Base-by-base conservation (phyloP, 2,329 filamentous ascomycete species). In the Colletotrichum cereale region DNA sequence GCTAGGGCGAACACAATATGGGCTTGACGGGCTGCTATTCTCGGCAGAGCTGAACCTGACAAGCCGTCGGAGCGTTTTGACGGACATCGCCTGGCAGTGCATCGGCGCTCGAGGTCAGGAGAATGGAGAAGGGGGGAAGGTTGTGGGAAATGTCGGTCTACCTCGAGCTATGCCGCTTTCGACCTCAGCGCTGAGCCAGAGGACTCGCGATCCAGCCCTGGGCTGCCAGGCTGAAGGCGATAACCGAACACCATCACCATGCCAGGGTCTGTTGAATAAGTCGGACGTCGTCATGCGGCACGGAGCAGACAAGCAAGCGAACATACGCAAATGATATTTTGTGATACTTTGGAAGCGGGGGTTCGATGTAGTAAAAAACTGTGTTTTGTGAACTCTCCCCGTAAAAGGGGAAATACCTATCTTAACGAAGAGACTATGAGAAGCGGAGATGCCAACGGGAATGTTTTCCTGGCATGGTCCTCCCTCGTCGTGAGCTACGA, bases 71-170 rank as follows among this genome's bases (percentile, higher is more conserved):
- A 16, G 65, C 65, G 52, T 48, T 34, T 36, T 31, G 44, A 63
- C 40, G 38, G 26, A 60, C 29, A 29, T 68, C 36, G 24, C 64
- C 64, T 68, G 44, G 65, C 52, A 68, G 36, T n/a, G 65, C 36
- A 52, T 34, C 52, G 60, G 58, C 42, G 44, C 65, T 68, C 36
- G 36, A 40, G n/a, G 18, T 26, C n/a, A 40, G 21, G 24, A 36
- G 21, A 36, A 29, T 26, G 29, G 53, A 38, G 44, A 58, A 31
- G 29, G 10, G 10, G 14, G 42, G 26, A 34, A 36, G 11, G 26
- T 31, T 21, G 24, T 29, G 52, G n/a, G 10, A 50, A 47, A 31
- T 55, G 40, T 55, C 58, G 34, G 50, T 38, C 47, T 55, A 48
- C 31, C 44, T 52, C 34, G 34, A 47, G 50, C 64, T 58, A 58